Conservation (phyloP, 352 stramenopile genomes). For the Globisporangium nagaii region DNA sequence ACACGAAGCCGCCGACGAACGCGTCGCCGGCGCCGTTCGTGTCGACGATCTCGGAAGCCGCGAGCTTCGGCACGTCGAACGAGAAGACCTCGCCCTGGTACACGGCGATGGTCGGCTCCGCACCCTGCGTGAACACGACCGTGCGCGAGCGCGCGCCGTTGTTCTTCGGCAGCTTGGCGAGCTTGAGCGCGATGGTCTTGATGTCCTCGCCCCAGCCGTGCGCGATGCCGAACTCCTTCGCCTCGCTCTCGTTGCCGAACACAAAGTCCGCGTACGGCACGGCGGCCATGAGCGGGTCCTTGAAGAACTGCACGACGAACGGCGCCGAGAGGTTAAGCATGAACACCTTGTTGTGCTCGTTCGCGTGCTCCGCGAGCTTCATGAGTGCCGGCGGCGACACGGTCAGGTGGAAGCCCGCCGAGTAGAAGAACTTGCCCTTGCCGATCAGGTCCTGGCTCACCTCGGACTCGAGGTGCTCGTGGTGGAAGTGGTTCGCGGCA, state of each 20-base stretch:
- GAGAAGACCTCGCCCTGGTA: conserved; percentile 89
- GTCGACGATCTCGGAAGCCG: conserved; percentile 93
- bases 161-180: conserved; percentile 92
- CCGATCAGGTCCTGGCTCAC: conserved; percentile 93
- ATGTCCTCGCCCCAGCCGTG: conserved; percentile 89
- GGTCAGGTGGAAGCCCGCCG: conserved; percentile 98
- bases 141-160: conserved; percentile 86
- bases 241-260: conserved; percentile 99
- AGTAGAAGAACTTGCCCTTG: conserved; percentile 96
- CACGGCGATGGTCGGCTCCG: conserved; percentile 95
- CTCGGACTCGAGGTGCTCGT: conserved; percentile 76
- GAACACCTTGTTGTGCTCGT: conserved; percentile 93
- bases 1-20: conserved; percentile 98
- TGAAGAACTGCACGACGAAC: conserved; percentile 99
- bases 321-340: conserved; percentile 97
- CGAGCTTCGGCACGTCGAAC: conserved; percentile 90
- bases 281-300: conserved; percentile 91
- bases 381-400: conserved; percentile 94
- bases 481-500: conserved; percentile 98
- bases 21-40: conserved; percentile 99
- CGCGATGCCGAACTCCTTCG: conserved; percentile 90
- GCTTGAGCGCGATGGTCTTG: conserved; percentile 89
- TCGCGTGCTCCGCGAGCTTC: conserved; percentile 90
- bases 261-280: conserved; percentile 97
- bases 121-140: conserved; percentile 99